Conservation (phyloP, 2,329 filamentous ascomycete species). For the Mycosphaerella sp. region DNA sequence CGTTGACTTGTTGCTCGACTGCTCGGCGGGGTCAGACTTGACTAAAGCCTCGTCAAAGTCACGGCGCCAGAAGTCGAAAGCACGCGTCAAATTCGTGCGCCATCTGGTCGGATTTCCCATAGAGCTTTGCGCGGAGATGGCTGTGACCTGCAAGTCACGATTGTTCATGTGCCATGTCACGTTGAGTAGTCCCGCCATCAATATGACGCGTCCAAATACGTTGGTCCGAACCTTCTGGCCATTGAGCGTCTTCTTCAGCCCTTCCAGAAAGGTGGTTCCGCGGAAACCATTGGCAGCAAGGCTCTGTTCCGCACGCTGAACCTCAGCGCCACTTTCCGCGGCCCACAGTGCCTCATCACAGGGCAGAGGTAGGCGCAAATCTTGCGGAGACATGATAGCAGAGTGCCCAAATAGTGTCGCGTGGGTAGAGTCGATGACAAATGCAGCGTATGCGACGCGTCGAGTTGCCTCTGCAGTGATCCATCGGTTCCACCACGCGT, state of each 20-base stretch:
- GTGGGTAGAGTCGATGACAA: slow-evolving; percentile 91
- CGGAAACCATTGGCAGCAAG: slow-evolving; percentile 76
- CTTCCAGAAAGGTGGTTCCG: slow-evolving; percentile 81
- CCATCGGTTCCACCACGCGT: slow-evolving; percentile 96
- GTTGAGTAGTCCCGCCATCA: slow-evolving; percentile 90
- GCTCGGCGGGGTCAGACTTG: slow-evolving; percentile 44
- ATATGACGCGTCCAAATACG: slow-evolving; percentile 82
- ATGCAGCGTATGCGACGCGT: slow-evolving; percentile 85
- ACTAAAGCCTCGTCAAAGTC: slow-evolving; percentile 73
- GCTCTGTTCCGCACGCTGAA: slow-evolving; percentile 74
- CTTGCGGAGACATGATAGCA: slow-evolving; percentile 93
- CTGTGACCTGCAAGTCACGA: slow-evolving; percentile 84
- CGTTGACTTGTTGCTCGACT: slow-evolving; percentile 26
- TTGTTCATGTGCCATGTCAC: slow-evolving; percentile 99
- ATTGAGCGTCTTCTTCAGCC: slow-evolving; percentile 80
- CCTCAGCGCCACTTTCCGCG: slow-evolving; percentile 79
- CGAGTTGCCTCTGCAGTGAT: slow-evolving; percentile 88
- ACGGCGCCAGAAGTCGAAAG: slow-evolving; percentile 88
- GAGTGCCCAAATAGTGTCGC: slow-evolving; percentile 98
- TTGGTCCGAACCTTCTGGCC: slow-evolving; percentile 84
- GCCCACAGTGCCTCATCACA: slow-evolving; percentile 93
- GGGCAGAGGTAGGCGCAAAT: slow-evolving; percentile 83
- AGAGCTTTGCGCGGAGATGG: slow-evolving; percentile 70
- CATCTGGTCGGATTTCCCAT: slow-evolving; percentile 87
- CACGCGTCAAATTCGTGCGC: slow-evolving; percentile 75